Percentiles rank a stretch among this genome's conserved stretches.
These are phyloP conservation scores for Candida ficus DNA, from an alignment of 805 yeast species.

Conservation along the genomic window DNA sequence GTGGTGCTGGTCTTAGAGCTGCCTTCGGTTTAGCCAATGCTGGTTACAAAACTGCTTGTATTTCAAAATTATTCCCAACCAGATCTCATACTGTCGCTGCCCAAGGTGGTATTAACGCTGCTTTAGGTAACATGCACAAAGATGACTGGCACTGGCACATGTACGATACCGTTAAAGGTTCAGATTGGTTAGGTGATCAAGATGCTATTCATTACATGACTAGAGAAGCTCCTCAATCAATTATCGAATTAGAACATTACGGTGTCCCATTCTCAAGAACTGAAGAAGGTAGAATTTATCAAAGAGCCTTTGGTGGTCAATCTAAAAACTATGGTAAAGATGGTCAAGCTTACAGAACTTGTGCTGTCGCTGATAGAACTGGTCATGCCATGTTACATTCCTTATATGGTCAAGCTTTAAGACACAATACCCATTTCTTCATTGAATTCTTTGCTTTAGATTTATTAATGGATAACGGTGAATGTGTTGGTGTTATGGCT, in stretches of 20 bases:
- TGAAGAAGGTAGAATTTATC: slow-evolving; percentile 94
- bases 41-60: slow-evolving; percentile 96
- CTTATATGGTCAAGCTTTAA: slow-evolving; percentile 90
- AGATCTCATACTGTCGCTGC: slow-evolving; percentile 99
- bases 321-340: slow-evolving; percentile 93
- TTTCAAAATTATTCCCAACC: slow-evolving; percentile 94
- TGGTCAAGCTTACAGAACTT: slow-evolving; percentile 98
- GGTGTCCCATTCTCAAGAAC: slow-evolving; percentile 99
- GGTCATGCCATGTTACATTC: slow-evolving; percentile 97
- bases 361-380: slow-evolving; percentile 99
- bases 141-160: slow-evolving; percentile 99
- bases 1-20: slow-evolving; percentile 98
- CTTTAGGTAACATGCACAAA: slow-evolving; percentile 95
- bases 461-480: slow-evolving; percentile 90
- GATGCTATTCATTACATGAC: slow-evolving; percentile 99
- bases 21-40: slow-evolving; percentile 97
- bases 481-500: slow-evolving; percentile 94
- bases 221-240: slow-evolving; percentile 92
- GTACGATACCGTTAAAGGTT: slow-evolving; percentile 99
- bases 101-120: slow-evolving; percentile 99
- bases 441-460: slow-evolving; percentile 97
- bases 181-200: slow-evolving; percentile 99
- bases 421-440: slow-evolving; percentile 97
- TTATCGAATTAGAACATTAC: slow-evolving; percentile 94
- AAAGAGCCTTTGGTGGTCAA: slow-evolving; percentile 99